Evolutionary conservation across 2,329 filamentous ascomycete genomes (phyloP).

Genomic region (Diaporthe citriasiana): DNA sequence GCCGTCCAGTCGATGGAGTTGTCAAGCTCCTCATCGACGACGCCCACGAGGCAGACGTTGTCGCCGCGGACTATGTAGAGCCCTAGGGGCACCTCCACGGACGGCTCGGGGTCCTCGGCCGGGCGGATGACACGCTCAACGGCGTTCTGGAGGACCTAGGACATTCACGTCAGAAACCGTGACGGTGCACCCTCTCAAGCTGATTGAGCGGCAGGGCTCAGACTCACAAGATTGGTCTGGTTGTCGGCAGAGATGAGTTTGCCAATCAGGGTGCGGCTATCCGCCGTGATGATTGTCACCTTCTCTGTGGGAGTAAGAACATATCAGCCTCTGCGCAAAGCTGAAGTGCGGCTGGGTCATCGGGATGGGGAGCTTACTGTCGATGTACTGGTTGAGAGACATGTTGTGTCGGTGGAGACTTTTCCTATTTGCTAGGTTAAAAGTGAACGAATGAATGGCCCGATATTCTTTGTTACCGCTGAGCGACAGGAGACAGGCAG

Average conservation of each 20-base stretch:
- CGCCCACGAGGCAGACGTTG: conserved; percentile 90
- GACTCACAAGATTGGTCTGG: conserved; percentile 83
- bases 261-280: conserved; percentile 88
- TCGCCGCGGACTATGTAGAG: conserved; percentile 94
- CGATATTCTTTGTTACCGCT: background rate
- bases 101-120: conserved; percentile 85
- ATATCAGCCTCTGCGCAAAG: background rate
- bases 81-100: conserved; percentile 84
- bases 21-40: conserved; percentile 92
- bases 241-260: conserved; percentile 89
- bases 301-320: conserved; percentile 73
- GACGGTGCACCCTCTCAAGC: background rate
- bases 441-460: conserved; percentile 18
- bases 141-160: conserved; percentile 82
- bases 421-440: background rate
- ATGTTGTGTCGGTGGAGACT: conserved; percentile 39
- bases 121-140: conserved; percentile 92
- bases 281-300: conserved; percentile 90
- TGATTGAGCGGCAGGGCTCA: background rate
- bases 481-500: background rate
- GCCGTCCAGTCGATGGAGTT: conserved; percentile 92
- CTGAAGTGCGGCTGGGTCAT: background rate
- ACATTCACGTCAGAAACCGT: background rate
- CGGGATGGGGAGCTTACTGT: conserved; percentile 47
- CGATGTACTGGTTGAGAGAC: conserved; percentile 51